Base-by-base conservation (phyloP, 164 flowering plant genomes). In the Pachysandra terminalis region DNA sequence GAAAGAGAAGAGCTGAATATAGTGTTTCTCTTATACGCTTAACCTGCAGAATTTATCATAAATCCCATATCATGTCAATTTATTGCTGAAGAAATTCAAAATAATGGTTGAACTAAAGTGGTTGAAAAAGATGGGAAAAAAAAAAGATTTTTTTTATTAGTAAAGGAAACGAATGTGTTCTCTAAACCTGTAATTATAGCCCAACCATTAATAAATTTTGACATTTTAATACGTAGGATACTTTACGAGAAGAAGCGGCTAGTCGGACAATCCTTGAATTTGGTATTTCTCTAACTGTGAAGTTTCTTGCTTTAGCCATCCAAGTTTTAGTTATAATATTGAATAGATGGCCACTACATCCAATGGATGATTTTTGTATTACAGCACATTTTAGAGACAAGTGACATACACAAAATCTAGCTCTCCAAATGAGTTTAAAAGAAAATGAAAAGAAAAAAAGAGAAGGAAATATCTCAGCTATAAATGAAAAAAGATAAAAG, bases 11-110 rank as follows among this genome's bases (percentile, higher is more conserved):
- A 63, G 90, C 64, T 63, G 92, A 82, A 75, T 93, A 93, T 41
- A 93, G 61, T 73, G 78, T 82, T 81, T 93, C 96, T 72, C 98
- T 80, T 89, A 87, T 84, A 59, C 93, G 81, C 80, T 87, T 89
- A 41, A 93, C 98, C 98, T 93, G 88, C 76, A 79, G 8, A 76
- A 71, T 68, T 62, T 21, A 48, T 22, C 59, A 41, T 61, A 35
- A 56, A 56, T 12, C 56, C 55, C 67, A 64, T 17, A 28, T 61
- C 40, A 64, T 26, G 21, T 57, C 32, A 27, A 22, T 22, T 26
- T 9, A 49, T 14, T 26, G 63, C 28, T 56, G 48, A 68, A 28
- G 27, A 4, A 9, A 5, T n/a, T n/a, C 24, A 37, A 22, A 16
- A 19, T 19, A 60, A 53, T 7, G 17, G 19, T 54, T 57, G 27